A percentile compares a stretch with the other conserved stretches of the same genome.
These are phyloP conservation scores for sweet orange (Citrus sinensis) DNA, from an alignment of 345 rosid genomes.

Conservation along the genomic window DVS_A1.0 CM039167.1:19036001-19036500, in stretches of 20 bases:
- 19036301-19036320: not conserved
- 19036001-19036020: not conserved
- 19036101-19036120: not conserved
- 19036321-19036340: not conserved
- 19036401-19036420: not conserved
- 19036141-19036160: not conserved
- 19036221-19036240: not conserved
- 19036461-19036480: not conserved
- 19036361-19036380: not conserved
- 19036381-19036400: not conserved
- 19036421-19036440: not conserved
- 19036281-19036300: not conserved
- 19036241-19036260: not conserved
- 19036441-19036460: not conserved
- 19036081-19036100: not conserved
- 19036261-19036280: not conserved
- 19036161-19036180: not conserved
- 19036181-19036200: not conserved
- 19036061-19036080: not conserved
- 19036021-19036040: not conserved
- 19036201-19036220: not conserved
- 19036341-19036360: not conserved
- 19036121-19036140: not conserved
- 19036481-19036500: too few relatives aligned
- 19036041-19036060: not conserved